Percentiles rank a stretch among this genome's conserved stretches.
Evolutionary conservation across 179 eudicot species (phyloP).

Genomic region (Heliamphora pulchella): DNA sequence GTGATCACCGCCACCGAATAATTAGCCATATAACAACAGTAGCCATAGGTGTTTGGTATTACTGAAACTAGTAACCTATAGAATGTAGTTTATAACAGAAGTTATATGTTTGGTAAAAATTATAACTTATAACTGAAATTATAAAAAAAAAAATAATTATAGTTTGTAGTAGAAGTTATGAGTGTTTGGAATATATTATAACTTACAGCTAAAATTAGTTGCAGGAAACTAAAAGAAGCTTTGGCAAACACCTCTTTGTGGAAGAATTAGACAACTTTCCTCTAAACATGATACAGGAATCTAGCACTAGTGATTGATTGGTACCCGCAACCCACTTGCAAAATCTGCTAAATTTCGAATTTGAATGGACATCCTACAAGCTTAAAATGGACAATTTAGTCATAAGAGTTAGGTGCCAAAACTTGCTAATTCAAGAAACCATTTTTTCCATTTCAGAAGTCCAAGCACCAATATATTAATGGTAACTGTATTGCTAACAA

Average conservation of each 20-base stretch:
- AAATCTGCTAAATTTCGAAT: background rate
- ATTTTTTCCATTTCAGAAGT: background rate
- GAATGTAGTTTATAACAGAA: too few relatives aligned
- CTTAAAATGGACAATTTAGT: background rate
- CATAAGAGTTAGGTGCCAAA: background rate
- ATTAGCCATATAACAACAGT: background rate
- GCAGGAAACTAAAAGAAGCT: too few relatives aligned
- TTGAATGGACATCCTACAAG: background rate
- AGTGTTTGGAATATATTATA: too few relatives aligned
- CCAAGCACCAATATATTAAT: background rate
- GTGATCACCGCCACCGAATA: background rate
- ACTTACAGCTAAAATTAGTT: too few relatives aligned
- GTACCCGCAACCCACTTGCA: background rate
- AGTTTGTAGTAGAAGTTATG: too few relatives aligned
- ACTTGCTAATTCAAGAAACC: background rate
- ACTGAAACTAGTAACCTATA: too few relatives aligned
- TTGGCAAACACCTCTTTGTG: background rate
- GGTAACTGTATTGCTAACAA: too few relatives aligned
- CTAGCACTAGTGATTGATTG: background rate
- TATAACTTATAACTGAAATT: too few relatives aligned
- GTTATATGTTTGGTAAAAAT: too few relatives aligned
- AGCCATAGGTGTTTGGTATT: background rate
- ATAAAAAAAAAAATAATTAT: too few relatives aligned
- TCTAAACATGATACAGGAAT: background rate
- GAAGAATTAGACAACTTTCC: background rate